Conservation (phyloP, 768 basidiomycete genomes). For the Tulasnella sp. region DNA sequence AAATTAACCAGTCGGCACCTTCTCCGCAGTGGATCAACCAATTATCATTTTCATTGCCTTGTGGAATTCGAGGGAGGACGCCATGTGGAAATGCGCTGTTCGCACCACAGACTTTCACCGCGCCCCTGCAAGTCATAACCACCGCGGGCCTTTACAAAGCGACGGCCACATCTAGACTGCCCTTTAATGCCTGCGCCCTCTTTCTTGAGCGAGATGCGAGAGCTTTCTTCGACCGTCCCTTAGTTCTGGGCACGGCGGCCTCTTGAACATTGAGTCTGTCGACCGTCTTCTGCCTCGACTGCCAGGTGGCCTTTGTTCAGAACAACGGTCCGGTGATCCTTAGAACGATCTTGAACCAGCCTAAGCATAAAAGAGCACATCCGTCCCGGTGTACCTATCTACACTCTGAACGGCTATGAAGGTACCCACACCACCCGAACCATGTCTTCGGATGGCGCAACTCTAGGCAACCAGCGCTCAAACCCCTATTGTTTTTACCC, state of each 20-base stretch:
- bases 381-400: constrained; percentile 26
- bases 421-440: constrained; percentile 4
- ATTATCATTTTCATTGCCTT: neutral
- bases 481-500: constrained; percentile 13
- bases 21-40: neutral
- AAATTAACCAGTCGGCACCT: constrained; percentile 7
- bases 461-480: constrained; percentile 20
- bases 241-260: constrained; percentile 12
- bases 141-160: constrained; percentile 5
- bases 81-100: constrained; percentile 10
- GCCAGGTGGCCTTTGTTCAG: neutral
- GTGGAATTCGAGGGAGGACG: neutral
- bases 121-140: constrained; percentile 9
- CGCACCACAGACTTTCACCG: constrained; percentile 16
- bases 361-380: constrained; percentile 22
- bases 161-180: constrained; percentile 14
- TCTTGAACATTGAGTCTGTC: constrained; percentile 21
- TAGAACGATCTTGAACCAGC: neutral
- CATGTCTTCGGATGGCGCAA: constrained; percentile 15
- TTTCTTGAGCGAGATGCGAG: constrained; percentile 15
- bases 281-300: constrained; percentile 2
- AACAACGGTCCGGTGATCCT: constrained; percentile 19
- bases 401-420: constrained; percentile 16
- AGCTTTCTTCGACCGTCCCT: constrained; percentile 11
- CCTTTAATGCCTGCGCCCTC: constrained; percentile 13